Percentiles rank a stretch among this genome's conserved stretches.
phyloP scores from a whole-genome alignment of 2,329 filamentous ascomycete genomes.

The Alternaria infectoria region DNA sequence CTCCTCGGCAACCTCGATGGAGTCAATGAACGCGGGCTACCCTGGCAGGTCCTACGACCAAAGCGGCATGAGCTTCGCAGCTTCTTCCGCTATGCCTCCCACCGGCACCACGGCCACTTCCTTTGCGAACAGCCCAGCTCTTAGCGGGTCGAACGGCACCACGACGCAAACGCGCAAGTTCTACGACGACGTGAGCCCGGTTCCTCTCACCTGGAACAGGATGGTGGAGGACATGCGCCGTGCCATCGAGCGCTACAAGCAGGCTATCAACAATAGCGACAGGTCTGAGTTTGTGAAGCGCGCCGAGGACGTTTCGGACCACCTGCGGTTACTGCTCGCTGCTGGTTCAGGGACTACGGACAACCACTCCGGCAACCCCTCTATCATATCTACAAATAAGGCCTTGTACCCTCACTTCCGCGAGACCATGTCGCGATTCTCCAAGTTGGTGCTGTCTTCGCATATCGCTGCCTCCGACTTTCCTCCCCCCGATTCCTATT shows the following conservation, averaged over 20 bases:
- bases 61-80: slow-evolving; percentile 54
- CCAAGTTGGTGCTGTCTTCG: slow-evolving; percentile 96
- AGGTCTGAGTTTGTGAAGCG: slow-evolving; percentile 90
- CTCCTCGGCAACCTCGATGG: slow-evolving; percentile 88
- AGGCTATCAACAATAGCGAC: slow-evolving; percentile 82
- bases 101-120: slow-evolving; percentile 61
- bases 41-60: slow-evolving; percentile 59
- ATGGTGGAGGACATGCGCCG: slow-evolving; percentile 92
- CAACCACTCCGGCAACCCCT: slow-evolving; percentile 97
- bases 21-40: slow-evolving; percentile 78
- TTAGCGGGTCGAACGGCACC: slow-evolving; percentile 51
- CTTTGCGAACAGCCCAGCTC: slow-evolving; percentile 57
- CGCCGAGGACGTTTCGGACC: slow-evolving; percentile 98
- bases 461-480: slow-evolving; percentile 97
- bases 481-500: slow-evolving; percentile 89
- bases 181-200: slow-evolving; percentile 84
- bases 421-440: slow-evolving; percentile 99
- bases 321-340: slow-evolving; percentile 88
- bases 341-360: slow-evolving; percentile 97
- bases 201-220: slow-evolving; percentile 84
- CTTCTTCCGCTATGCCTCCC: slow-evolving; percentile 52
- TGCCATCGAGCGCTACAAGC: slow-evolving; percentile 86
- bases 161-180: slow-evolving; percentile 76
- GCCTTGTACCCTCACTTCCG: slow-evolving; percentile 95
- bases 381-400: slow-evolving; percentile 99